A percentile compares a stretch with the other conserved stretches of the same genome.
Conservation (phyloP, 345 rosid species). For the Rhodamnia rubescens region DNA sequence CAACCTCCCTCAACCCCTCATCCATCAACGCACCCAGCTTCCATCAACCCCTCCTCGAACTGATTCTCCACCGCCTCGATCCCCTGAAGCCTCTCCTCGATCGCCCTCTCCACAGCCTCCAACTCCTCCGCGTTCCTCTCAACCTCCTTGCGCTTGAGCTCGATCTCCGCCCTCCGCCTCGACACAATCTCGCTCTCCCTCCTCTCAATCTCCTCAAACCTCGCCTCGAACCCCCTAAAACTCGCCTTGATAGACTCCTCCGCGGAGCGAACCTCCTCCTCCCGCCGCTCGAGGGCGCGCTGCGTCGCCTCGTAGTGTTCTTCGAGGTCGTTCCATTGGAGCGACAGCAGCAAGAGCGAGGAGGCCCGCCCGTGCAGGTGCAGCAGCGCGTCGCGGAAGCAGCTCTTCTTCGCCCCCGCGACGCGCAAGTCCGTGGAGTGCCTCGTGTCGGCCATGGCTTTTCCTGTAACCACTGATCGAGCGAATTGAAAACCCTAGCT, state of each 20-base stretch:
- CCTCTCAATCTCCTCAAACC: slow-evolving; percentile 7
- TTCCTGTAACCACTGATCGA: no score
- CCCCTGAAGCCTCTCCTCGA: no score
- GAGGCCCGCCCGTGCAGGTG: slow-evolving; percentile 25
- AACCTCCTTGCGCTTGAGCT: slow-evolving; percentile 1
- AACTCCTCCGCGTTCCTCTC: neutral
- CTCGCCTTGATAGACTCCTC: slow-evolving; percentile 9
- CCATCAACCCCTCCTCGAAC: no score
- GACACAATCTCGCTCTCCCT: slow-evolving; percentile 10
- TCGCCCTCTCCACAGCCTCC: neutral
- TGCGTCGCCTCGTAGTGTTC: slow-evolving; percentile 13
- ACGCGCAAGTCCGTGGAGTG: no score
- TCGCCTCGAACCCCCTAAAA: neutral
- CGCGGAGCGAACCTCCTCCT: slow-evolving; percentile 5
- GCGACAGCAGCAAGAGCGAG: slow-evolving; percentile 23
- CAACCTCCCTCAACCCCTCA: neutral
- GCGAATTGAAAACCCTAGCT: no score
- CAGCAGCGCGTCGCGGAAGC: slow-evolving; percentile 14
- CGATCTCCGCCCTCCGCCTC: neutral
- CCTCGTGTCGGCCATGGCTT: no score
- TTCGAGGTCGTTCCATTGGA: slow-evolving; percentile 40
- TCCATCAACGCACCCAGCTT: neutral
- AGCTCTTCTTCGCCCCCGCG: no score
- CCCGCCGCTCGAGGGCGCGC: slow-evolving; percentile 10
- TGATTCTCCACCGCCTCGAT: slow-evolving; percentile 6